Base-by-base conservation (phyloP, 805 yeast species). In the Kurtzmaniella fragi region DNA sequence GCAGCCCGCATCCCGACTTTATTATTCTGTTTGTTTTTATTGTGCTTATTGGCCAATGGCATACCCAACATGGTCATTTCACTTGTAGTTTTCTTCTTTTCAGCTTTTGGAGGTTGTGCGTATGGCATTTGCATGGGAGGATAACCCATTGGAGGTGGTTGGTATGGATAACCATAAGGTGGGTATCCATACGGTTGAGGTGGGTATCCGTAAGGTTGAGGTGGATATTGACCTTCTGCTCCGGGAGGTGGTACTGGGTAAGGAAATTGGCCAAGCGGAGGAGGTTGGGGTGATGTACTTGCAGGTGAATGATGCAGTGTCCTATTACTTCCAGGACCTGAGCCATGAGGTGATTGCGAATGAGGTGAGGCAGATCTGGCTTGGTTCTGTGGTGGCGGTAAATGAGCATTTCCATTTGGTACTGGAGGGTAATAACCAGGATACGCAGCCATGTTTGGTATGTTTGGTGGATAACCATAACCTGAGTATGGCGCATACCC, bases 1-100 rank as follows among this genome's bases (percentile, higher is more conserved):
- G 86, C 85, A 37, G 78, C 73, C 48, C 88, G 70, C 33, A 84
- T 66, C 38, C 72, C 68, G 31, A 77, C 81, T 49, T 80, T 78
- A 48, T 76, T 76, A 28, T 66, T 58, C 17, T 54, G 62, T 37
- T 62, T 56, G 50, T 67, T 77, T 52, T 70, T 70, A 25, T 60
- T 53, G 36, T 50, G 54, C n/a, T 17, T 28, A 38, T 60, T 49
- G 4, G 71, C 64, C 5, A 69, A 47, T 4, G 84, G 84, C 62
- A 76, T 64, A 28, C 61, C 59, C 47, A 59, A 62, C 52, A 77
- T 59, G 3, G 79, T 64, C 35, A 61, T 43, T 43, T 68, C 73
- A 38, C 75, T 67, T 13, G 66, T 50, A 7, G 67, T 52, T 14
- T 33, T 28, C 23, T 36, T 36, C 23, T 23, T 29, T 26, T 36